Evolutionary conservation across 768 basidiomycete species (phyloP).

Genomic region (Boletus rex-veris): DNA sequence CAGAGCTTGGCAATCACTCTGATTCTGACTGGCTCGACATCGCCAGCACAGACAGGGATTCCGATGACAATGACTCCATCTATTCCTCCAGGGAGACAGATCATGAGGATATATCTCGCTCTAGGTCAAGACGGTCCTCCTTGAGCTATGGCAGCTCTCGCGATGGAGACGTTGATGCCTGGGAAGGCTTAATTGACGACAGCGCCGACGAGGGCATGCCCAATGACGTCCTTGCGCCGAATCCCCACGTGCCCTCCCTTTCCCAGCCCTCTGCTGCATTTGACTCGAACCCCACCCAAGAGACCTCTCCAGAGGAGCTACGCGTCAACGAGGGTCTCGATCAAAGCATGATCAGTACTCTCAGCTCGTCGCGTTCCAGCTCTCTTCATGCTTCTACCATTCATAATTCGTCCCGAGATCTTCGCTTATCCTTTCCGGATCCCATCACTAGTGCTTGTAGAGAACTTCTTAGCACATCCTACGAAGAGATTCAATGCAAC

Average conservation of each 20-base stretch:
- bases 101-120: slow-evolving; percentile 50
- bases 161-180: slow-evolving; percentile 67
- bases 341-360: slow-evolving; percentile 79
- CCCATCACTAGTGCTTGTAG: slow-evolving; percentile 70
- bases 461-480: slow-evolving; percentile 55
- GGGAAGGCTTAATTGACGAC: slow-evolving; percentile 75
- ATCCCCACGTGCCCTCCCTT: slow-evolving; percentile 22
- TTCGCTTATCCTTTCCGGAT: slow-evolving; percentile 80
- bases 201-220: slow-evolving; percentile 45
- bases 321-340: slow-evolving; percentile 72
- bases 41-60: slow-evolving; percentile 57
- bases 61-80: slow-evolving; percentile 69
- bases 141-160: slow-evolving; percentile 65
- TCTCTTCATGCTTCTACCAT: slow-evolving; percentile 51
- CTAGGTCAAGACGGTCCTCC: slow-evolving; percentile 67
- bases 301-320: slow-evolving; percentile 55
- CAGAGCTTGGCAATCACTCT: slow-evolving; percentile 64
- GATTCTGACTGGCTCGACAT: slow-evolving; percentile 87
- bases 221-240: slow-evolving; percentile 22
- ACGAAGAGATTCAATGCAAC: slow-evolving; percentile 46
- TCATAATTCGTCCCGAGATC: slow-evolving; percentile 65
- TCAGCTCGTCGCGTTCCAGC: slow-evolving; percentile 69
- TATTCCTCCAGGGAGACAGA: slow-evolving; percentile 55
- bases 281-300: slow-evolving; percentile 25
- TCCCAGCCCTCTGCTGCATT: slow-evolving; percentile 25